These are phyloP conservation scores for Pleurotus salmoneostramineus DNA, from an alignment of 768 basidiomycete genomes.

Conservation along the genomic window DNA sequence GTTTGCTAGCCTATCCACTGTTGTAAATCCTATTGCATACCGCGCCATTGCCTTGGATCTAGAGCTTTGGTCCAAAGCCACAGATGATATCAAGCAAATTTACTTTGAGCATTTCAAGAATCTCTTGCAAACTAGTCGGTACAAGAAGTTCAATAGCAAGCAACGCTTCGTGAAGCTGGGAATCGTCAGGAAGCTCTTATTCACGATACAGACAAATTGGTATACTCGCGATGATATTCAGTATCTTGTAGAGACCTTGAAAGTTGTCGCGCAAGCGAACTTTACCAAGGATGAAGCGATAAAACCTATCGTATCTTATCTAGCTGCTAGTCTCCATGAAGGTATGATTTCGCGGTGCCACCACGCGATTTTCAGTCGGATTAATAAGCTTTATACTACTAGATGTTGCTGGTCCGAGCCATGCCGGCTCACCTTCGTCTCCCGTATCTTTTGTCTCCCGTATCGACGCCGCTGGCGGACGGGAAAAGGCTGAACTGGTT, in stretches of 20 bases:
- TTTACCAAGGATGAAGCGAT: slow-evolving; percentile 73
- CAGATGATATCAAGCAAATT: slow-evolving; percentile 67
- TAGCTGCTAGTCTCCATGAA: slow-evolving; percentile 76
- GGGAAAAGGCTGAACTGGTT: slow-evolving; percentile 65
- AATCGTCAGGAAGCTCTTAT: slow-evolving; percentile 73
- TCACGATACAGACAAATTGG: slow-evolving; percentile 76
- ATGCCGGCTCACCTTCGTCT: slow-evolving; percentile 48
- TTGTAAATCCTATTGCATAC: slow-evolving; percentile 82
- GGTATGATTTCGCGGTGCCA: slow-evolving; percentile 29
- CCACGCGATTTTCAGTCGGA: neutral
- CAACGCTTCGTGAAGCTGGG: slow-evolving; percentile 70
- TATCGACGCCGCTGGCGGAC: slow-evolving; percentile 43
- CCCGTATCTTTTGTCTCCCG: slow-evolving; percentile 36
- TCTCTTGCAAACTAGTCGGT: slow-evolving; percentile 68
- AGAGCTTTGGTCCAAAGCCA: slow-evolving; percentile 79
- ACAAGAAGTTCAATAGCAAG: slow-evolving; percentile 72
- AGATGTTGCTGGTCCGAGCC: neutral
- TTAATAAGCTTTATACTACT: neutral
- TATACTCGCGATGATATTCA: slow-evolving; percentile 53
- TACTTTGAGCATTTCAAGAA: slow-evolving; percentile 82
- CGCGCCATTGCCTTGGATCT: slow-evolving; percentile 84
- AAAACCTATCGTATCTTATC: slow-evolving; percentile 82
- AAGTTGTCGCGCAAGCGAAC: slow-evolving; percentile 55
- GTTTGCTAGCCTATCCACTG: slow-evolving; percentile 63
- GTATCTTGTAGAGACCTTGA: slow-evolving; percentile 56